Evolutionary conservation across 768 basidiomycete species (phyloP).

Genomic region (Thelephora ganbajun): DNA sequence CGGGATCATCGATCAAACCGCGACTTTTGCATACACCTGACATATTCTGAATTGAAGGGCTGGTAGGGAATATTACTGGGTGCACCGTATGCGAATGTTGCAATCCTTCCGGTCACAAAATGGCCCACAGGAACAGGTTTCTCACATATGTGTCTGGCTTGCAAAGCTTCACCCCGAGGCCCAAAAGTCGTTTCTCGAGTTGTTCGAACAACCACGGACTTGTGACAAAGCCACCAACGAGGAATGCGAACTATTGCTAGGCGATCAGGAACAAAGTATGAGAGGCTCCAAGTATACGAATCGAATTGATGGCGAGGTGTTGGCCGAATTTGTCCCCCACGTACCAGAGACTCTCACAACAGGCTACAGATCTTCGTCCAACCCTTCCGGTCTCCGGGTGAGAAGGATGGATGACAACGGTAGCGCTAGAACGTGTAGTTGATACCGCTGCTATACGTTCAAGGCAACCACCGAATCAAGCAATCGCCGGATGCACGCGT

Average conservation of each 20-base stretch:
- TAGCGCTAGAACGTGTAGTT: no score
- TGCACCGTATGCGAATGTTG: conserved; percentile 34
- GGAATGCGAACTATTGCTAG: neutral
- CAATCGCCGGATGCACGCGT: no score
- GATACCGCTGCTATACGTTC: no score
- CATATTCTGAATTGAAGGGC: conserved; percentile 24
- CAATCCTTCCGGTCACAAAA: conserved; percentile 32
- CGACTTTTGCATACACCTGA: conserved; percentile 16
- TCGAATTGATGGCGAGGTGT: conserved; percentile 14
- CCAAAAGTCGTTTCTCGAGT: conserved; percentile 50
- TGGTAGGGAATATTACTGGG: conserved; percentile 24
- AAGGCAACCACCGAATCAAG: no score
- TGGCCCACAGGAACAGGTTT: conserved; percentile 17
- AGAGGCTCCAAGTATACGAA: neutral
- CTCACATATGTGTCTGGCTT: conserved; percentile 39
- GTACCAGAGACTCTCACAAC: no score
- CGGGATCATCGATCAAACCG: conserved; percentile 21
- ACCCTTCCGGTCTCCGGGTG: no score
- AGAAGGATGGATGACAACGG: no score
- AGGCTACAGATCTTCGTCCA: no score
- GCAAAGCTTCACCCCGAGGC: conserved; percentile 45
- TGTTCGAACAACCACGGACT: conserved; percentile 71
- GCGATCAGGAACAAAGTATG: neutral
- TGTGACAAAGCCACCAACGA: conserved; percentile 59
- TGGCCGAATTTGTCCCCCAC: no score